Evolutionary conservation across 768 basidiomycete genomes (phyloP).

Genomic region (Termitomyces sp.): DNA sequence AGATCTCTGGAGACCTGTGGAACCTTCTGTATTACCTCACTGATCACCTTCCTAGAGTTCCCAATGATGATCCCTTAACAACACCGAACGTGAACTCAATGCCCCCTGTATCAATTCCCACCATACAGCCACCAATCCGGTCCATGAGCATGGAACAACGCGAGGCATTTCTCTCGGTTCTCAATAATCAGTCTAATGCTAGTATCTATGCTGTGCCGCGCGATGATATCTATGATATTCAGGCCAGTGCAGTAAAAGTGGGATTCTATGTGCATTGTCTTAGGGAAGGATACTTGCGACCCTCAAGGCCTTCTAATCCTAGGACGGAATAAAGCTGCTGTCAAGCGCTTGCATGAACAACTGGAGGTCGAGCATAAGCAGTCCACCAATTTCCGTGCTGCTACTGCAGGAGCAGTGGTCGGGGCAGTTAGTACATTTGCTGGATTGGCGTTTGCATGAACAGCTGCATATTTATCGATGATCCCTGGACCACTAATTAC

Average conservation of each 20-base stretch:
- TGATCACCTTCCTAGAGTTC: no score
- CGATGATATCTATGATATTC: conserved; percentile 39
- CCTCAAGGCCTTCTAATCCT: conserved; percentile 46
- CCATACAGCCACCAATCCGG: conserved; percentile 32
- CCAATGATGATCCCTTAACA: not conserved
- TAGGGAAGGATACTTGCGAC: conserved; percentile 28
- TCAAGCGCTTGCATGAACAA: conserved; percentile 35
- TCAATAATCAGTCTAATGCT: conserved; percentile 26
- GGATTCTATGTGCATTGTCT: conserved; percentile 43
- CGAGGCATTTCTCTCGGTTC: conserved; percentile 40
- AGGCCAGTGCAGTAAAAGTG: conserved; percentile 35
- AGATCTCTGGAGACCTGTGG: no score
- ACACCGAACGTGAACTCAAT: not conserved
- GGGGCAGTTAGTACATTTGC: conserved; percentile 61
- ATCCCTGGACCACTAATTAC: not conserved
- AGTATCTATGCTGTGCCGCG: conserved; percentile 47
- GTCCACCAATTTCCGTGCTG: conserved; percentile 31
- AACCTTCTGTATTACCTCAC: no score
- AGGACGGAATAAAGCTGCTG: conserved; percentile 47
- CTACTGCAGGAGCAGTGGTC: conserved; percentile 56
- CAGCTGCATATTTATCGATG: not conserved
- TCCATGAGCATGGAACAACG: conserved; percentile 54
- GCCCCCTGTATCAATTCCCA: conserved; percentile 9
- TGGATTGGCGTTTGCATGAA: conserved; percentile 50
- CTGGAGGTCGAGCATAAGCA: conserved; percentile 29